Percentiles rank a stretch among this genome's conserved stretches.
Evolutionary conservation across 1,284 basidiomycete species (phyloP).

Genomic region (Heterobasidion parviporum): DNA sequence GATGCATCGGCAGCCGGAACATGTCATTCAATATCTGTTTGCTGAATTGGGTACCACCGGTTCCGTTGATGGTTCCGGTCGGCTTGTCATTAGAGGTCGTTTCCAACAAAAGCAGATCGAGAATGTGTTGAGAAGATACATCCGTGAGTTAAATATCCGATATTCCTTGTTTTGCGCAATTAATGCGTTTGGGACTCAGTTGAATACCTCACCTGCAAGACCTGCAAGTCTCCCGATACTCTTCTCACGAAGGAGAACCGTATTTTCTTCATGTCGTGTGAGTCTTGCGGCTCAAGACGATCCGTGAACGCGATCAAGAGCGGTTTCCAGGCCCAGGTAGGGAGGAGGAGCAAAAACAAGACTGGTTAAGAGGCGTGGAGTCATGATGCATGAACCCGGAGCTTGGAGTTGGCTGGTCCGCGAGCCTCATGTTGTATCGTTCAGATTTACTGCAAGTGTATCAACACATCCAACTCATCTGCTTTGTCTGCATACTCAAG

Average conservation of each 20-base stretch:
- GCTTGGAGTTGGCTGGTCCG: not conserved
- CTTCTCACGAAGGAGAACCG: conserved; percentile 96
- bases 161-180: not conserved
- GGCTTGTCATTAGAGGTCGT: conserved; percentile 94
- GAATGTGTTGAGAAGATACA: conserved; percentile 94
- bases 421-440: conserved; percentile 11
- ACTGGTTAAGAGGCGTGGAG: conserved; percentile 8
- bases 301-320: conserved; percentile 97
- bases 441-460: conserved; percentile 3
- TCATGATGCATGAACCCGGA: conserved; percentile 1
- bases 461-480: not conserved
- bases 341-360: conserved; percentile 55
- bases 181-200: conserved; percentile 39
- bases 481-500: not conserved
- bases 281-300: conserved; percentile 86
- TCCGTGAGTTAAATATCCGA: conserved; percentile 49
- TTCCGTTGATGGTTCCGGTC: conserved; percentile 87
- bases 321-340: conserved; percentile 97
- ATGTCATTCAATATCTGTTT: conserved; percentile 97
- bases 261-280: conserved; percentile 98
- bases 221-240: conserved; percentile 98
- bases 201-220: conserved; percentile 99
- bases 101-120: conserved; percentile 99
- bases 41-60: conserved; percentile 98
- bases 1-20: conserved; percentile 99